Evolutionary conservation across 768 basidiomycete genomes (phyloP), one percentile per base, ranked within the genome.

Genomic region (Lactarius hatsudake): DNA sequence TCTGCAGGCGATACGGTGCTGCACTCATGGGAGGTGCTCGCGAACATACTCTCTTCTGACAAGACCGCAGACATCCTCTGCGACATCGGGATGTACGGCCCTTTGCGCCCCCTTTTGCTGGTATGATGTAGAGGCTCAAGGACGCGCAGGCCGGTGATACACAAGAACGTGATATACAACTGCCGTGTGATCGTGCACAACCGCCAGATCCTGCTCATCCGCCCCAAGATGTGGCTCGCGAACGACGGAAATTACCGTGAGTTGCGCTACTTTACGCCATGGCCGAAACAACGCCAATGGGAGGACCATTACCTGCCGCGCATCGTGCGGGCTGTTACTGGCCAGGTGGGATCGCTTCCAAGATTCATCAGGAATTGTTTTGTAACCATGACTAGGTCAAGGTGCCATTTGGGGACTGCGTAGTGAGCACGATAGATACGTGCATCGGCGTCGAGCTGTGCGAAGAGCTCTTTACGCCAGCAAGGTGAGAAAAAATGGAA

Each of bases 211-310:
- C 78, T 98, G 1, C 86, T 98, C 69, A 98, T 99, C 70, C 87
- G 97, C 28, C 97, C 97, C 0, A 99, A 98, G 81, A 96, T 99
- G 96, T 99, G 97, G 97, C 82, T 99, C 55, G 97, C 97, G 1
- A 98, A 98, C 74, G 94, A 97, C 73, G 97, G 97, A 4, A 98
- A 98, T 74, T 99, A 99, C 76, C 90, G 97, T 71, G 81, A 83
- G 77, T 70, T 79, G 55, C 72, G 91, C 17, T 93, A 94, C 76
- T 99, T 99, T 73, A 94, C 96, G 2, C 95, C 97, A 0, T 99
- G 97, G 96, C 79, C 81, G 74, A 96, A 95, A 75, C 91, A 92
- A 74, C 84, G 88, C 36, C 84, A 94, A 75, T 89, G 86, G 78
- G 97, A 98, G 76, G 93, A 97, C 59, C 93, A 96, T 74, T 93